Conservation (phyloP, 1,139 yeast genomes). For the Taphrina flavorubra region DNA sequence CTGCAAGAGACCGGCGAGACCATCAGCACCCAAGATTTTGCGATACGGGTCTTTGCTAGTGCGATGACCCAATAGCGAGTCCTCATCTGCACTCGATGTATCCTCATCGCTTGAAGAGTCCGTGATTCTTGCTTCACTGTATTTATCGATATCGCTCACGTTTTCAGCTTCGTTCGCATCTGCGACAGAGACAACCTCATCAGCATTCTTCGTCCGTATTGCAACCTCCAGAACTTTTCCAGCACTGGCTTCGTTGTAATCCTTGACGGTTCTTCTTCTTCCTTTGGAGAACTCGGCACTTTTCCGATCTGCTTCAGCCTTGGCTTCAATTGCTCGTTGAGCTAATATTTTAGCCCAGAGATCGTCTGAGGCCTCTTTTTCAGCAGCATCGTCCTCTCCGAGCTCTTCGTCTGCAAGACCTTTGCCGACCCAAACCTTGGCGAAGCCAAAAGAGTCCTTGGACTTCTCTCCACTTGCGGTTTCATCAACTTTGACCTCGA, state of each 20-base stretch:
- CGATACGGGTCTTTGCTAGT: conserved; percentile 5
- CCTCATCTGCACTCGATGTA: background rate
- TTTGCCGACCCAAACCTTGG: conserved; percentile 46
- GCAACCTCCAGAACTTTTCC: conserved; percentile 17
- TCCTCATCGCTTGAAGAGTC: conserved; percentile 16
- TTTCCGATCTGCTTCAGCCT: conserved; percentile 28
- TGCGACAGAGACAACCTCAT: background rate
- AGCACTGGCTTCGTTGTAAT: conserved; percentile 33
- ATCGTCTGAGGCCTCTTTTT: conserved; percentile 34
- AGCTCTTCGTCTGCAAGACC: conserved; percentile 34
- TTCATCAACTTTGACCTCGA: conserved; percentile 78
- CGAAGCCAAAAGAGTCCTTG: conserved; percentile 49
- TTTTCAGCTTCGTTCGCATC: background rate
- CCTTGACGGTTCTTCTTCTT: conserved; percentile 34
- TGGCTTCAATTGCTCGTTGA: conserved; percentile 43
- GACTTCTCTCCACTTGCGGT: conserved; percentile 68
- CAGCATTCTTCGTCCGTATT: background rate
- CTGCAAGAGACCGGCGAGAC: background rate
- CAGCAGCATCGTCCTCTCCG: conserved; percentile 39
- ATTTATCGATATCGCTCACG: conserved; percentile 11
- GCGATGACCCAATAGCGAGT: background rate
- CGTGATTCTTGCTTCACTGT: conserved; percentile 17
- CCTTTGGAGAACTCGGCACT: conserved; percentile 42
- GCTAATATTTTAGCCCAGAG: conserved; percentile 45
- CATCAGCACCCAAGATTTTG: conserved; percentile 12